Conservation (phyloP, 208 protist species). For the Leptomonas seymouri region DNA sequence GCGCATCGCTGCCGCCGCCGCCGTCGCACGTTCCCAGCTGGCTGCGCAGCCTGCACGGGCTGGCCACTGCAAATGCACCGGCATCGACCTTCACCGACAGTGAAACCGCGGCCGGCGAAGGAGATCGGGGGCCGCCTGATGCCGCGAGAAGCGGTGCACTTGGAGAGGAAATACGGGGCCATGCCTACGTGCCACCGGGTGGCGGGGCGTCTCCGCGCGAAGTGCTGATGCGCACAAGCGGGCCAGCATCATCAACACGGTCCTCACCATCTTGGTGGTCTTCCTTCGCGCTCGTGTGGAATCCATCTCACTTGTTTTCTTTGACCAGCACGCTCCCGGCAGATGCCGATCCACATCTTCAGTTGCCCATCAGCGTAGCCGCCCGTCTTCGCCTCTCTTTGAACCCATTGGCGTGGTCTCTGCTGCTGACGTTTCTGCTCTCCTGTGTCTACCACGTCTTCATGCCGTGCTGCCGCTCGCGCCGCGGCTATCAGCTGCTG, state of each 20-base stretch:
- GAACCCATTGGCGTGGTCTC: slow-evolving; percentile 12
- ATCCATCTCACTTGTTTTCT: background rate
- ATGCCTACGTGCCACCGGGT: slow-evolving; percentile 5
- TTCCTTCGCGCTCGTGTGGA: background rate
- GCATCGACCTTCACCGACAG: background rate
- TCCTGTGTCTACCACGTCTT: slow-evolving; percentile 63
- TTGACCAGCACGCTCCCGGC: background rate
- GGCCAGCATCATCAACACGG: background rate
- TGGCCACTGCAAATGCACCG: background rate
- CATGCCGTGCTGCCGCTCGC: slow-evolving; percentile 54
- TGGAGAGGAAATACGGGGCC: background rate
- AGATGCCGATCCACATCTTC: background rate
- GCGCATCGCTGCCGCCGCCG: background rate
- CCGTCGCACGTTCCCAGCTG: slow-evolving; percentile 13
- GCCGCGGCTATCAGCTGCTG: slow-evolving; percentile 50
- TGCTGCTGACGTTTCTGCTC: slow-evolving; percentile 58
- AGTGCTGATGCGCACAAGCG: too few species aligned
- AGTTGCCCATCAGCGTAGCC: slow-evolving; percentile 6
- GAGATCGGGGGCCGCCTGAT: background rate
- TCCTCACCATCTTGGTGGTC: background rate
- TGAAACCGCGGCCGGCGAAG: background rate
- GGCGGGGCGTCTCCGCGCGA: slow-evolving; percentile 11
- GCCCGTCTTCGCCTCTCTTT: slow-evolving; percentile 25
- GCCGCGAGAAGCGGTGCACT: background rate
- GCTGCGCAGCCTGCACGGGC: slow-evolving; percentile 20